Evolutionary conservation across 2,329 filamentous ascomycete genomes (phyloP).

Genomic region (Epichloe gansuensis): DNA sequence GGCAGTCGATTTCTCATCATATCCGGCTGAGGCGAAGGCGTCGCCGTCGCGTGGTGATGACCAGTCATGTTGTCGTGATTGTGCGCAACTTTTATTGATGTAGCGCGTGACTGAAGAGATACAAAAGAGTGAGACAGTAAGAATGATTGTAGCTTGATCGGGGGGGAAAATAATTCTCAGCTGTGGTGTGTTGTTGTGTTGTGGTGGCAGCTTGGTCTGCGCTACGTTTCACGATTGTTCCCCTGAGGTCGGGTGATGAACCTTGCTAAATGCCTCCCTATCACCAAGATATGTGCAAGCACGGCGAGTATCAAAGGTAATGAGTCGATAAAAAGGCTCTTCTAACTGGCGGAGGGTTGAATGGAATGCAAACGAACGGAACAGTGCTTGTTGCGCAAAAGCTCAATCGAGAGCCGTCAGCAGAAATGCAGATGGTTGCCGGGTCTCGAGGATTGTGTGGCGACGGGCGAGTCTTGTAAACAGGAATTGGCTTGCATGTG

Average conservation of each 20-base stretch:
- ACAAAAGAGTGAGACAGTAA: background rate
- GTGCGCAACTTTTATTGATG: background rate
- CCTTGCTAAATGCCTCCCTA: background rate
- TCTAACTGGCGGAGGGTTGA: background rate
- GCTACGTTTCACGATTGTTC: constrained; percentile 8
- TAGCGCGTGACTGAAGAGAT: background rate
- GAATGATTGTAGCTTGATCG: background rate
- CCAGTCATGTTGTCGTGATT: constrained; percentile 12
- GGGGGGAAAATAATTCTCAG: background rate
- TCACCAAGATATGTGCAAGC: background rate
- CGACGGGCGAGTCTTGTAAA: constrained; percentile 2
- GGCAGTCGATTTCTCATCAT: constrained; percentile 70
- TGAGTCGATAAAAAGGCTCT: background rate
- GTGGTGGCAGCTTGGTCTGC: constrained; percentile 1
- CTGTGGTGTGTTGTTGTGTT: background rate
- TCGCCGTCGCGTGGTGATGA: constrained; percentile 16
- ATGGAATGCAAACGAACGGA: background rate
- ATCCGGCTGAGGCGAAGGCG: constrained; percentile 45
- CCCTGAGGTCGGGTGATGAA: background rate
- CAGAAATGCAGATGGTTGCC: constrained; percentile 2
- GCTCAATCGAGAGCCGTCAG: background rate
- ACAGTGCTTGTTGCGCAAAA: background rate
- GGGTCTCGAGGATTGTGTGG: background rate
- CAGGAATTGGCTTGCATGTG: constrained; percentile 5
- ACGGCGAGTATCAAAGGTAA: background rate